phyloP scores from a whole-genome alignment of 257 asterid species.

The Agastache rugosa region DNA sequence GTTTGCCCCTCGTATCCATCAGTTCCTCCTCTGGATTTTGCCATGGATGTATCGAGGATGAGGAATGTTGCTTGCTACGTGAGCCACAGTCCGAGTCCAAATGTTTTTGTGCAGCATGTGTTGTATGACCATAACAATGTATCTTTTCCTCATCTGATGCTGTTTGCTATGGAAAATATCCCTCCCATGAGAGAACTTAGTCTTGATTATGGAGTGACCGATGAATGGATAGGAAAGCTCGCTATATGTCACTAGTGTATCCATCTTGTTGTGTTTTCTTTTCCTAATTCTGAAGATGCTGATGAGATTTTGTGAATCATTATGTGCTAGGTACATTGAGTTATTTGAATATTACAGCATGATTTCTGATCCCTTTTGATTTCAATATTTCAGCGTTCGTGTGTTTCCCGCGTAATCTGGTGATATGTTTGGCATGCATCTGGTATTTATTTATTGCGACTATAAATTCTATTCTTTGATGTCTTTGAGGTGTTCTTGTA shows the following conservation, averaged over 20 bases:
- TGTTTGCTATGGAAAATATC: slow-evolving; percentile 85
- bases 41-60: slow-evolving; percentile 66
- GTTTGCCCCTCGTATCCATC: slow-evolving; percentile 50
- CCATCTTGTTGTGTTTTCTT: slow-evolving; percentile 26
- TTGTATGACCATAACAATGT: slow-evolving; percentile 71
- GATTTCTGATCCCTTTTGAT: not conserved
- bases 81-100: slow-evolving; percentile 62
- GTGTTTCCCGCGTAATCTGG: not conserved
- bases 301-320: slow-evolving; percentile 29
- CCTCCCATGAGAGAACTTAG: slow-evolving; percentile 88
- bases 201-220: slow-evolving; percentile 76
- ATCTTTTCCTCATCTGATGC: slow-evolving; percentile 79
- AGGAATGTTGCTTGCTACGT: slow-evolving; percentile 68
- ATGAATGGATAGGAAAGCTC: slow-evolving; percentile 70
- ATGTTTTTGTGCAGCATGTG: slow-evolving; percentile 75
- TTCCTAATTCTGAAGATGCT: slow-evolving; percentile 29
- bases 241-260: slow-evolving; percentile 61
- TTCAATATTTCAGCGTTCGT: not conserved
- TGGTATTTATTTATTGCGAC: not conserved
- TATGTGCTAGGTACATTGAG: slow-evolving; percentile 44
- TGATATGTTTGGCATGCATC: not conserved
- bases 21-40: slow-evolving; percentile 64
- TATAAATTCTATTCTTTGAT: not conserved
- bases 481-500: not conserved
- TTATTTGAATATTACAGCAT: not conserved